Evolutionary conservation across 202 grass and related monocot genomes (phyloP), one percentile per base, ranked within the genome.

Genomic region (Elaeis oleifera): DNA sequence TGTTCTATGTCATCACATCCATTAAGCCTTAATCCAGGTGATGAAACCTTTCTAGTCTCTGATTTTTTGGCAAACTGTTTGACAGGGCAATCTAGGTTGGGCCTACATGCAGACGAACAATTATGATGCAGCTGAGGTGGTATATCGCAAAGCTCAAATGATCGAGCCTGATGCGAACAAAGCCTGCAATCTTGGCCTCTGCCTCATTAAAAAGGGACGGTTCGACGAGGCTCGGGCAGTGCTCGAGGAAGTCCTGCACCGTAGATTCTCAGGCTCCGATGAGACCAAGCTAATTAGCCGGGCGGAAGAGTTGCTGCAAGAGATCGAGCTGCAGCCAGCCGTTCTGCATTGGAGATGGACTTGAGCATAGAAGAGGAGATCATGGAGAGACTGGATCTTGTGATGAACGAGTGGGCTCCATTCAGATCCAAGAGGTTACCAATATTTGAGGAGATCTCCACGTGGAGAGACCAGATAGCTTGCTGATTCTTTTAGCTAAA

Each of bases 61-160:
- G 36, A 44, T 44, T 2, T 28, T 23, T 27, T 58, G 9, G 15
- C 9, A 2, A 14, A 44, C 36, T 13, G 9, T 44, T 27, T 2
- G 4, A 7, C 75, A 95, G 90, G 88, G 94, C 2, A 99, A 99
- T 61, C 73, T 99, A 0, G 94, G 85, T 2, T 99, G 94, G 94
- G 94, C 94, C 52, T 99, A 99, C 85, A 89, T 99, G 85, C 88
- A 99, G 79, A 69, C 87, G 75, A n/a, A 62, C 5, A 89, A 90
- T 61, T 94, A 82, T 70, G 81, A 89, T 65, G 94, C 94, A 6
- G 82, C 94, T 0, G 94, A 99, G 82, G 88, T 79, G n/a, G 88
- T 99, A 39, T 99, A 99, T 70, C 69, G 67, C 17, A 99, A 99
- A 80, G 88, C 88, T 2, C 94, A 99, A 54, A 94, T 94, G 85